Percentiles rank a stretch among this genome's conserved stretches.
Evolutionary conservation across 805 yeast species (phyloP).

Genomic region (Dipodascus geniculatus): DNA sequence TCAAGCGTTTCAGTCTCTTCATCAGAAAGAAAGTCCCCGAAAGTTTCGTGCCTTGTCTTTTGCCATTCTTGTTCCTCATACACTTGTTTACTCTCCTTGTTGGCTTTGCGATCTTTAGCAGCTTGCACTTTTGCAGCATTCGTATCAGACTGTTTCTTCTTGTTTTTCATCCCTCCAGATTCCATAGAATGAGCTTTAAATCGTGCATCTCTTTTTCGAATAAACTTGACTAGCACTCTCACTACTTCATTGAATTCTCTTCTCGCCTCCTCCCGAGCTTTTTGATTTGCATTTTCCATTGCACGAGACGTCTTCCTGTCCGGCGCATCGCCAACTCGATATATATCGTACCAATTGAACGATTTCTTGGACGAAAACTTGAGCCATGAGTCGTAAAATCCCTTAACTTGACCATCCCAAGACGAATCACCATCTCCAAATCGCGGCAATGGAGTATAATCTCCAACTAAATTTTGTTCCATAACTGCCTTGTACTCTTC

Average conservation of each 20-base stretch:
- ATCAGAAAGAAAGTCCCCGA: constrained; percentile 40
- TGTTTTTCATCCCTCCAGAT: constrained; percentile 32
- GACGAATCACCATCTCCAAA: constrained; percentile 61
- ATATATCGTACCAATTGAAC: constrained; percentile 83
- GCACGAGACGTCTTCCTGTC: constrained; percentile 82
- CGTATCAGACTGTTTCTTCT: constrained; percentile 12
- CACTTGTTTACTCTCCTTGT: constrained; percentile 21
- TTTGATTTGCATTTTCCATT: constrained; percentile 85
- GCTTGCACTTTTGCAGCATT: constrained; percentile 22
- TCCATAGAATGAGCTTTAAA: constrained; percentile 32
- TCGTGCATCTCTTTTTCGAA: constrained; percentile 73
- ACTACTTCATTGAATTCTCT: constrained; percentile 81
- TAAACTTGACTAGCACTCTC: constrained; percentile 53
- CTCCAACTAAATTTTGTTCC: constrained; percentile 42
- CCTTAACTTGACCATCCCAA: constrained; percentile 46
- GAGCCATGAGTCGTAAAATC: constrained; percentile 71
- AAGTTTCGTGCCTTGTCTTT: constrained; percentile 37
- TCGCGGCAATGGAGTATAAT: constrained; percentile 45
- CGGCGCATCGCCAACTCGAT: constrained; percentile 68
- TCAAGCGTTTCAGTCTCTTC: constrained; percentile 25
- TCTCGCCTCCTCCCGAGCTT: constrained; percentile 64
- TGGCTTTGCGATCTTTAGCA: constrained; percentile 17
- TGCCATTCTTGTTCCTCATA: constrained; percentile 77
- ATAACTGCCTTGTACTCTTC: constrained; percentile 77
- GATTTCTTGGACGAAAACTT: constrained; percentile 63